Conservation (phyloP, 306 rosid genomes). For the Pterocarpus santalinus region DNA sequence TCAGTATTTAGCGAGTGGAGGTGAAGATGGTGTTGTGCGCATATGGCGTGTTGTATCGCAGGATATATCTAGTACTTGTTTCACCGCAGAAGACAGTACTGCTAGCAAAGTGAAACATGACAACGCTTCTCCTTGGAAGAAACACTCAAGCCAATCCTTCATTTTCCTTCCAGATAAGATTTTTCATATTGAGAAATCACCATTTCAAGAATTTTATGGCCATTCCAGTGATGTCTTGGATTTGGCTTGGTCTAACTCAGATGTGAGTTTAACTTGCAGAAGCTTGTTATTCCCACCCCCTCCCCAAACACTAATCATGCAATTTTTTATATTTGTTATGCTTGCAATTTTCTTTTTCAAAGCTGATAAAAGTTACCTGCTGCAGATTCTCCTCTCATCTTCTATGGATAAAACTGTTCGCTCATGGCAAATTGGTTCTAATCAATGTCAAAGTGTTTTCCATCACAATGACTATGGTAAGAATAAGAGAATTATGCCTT, state of each 20-base stretch:
- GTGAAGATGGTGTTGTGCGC: slow-evolving; percentile 90
- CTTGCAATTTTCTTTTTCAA: background rate
- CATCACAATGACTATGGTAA: slow-evolving; percentile 84
- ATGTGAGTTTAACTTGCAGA: slow-evolving; percentile 65
- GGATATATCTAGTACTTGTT: slow-evolving; percentile 55
- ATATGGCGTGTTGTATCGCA: slow-evolving; percentile 66
- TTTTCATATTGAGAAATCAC: slow-evolving; percentile 75
- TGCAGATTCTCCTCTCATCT: slow-evolving; percentile 88
- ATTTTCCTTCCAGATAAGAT: slow-evolving; percentile 71
- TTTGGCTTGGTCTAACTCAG: slow-evolving; percentile 91
- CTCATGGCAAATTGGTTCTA: slow-evolving; percentile 75
- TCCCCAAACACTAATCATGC: background rate
- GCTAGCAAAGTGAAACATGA: slow-evolving; percentile 48
- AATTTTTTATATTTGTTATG: background rate
- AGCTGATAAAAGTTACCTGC: slow-evolving; percentile 43
- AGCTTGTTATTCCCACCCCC: background rate
- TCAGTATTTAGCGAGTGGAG: slow-evolving; percentile 85
- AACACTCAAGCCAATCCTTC: slow-evolving; percentile 54
- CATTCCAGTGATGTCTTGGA: slow-evolving; percentile 85
- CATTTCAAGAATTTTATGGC: slow-evolving; percentile 74
- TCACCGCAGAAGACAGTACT: slow-evolving; percentile 46
- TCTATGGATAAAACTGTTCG: slow-evolving; percentile 95
- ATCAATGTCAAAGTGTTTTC: slow-evolving; percentile 67
- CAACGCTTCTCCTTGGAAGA: slow-evolving; percentile 54
- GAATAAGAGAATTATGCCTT: background rate